Base-by-base conservation (phyloP, 495 filamentous ascomycete genomes). In the Aspergillus coremiiformis region DNA sequence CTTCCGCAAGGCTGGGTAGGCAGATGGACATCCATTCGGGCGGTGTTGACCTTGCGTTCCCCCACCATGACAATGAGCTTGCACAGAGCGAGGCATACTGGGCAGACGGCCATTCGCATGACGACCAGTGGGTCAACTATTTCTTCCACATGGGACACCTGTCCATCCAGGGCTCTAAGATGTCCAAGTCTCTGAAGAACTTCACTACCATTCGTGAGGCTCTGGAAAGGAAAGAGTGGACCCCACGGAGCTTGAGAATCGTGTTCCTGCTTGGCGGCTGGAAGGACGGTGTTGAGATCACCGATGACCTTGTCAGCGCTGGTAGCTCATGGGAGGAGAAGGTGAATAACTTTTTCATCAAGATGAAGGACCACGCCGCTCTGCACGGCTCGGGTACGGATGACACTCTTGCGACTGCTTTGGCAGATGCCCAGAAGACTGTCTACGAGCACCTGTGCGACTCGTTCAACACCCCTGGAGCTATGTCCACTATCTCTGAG, bases 121-220 rank as follows among this genome's bases (percentile, higher is more conserved):
- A 42, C 17, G 80, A 86, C 56, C 87, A 89, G 52, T 95, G 90
- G 90, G 85, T 95, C 32, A 95, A 92, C 60, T 96, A 98, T 69
- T 98, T 98, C 68, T 61, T 96, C 49, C 92, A 96, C 65, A 95
- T 94, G 86, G 92, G 92, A 6, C 92, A 98, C 65, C 71, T 97
- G 39, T 87, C 84, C 19, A 96, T 98, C 51, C 76, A 83, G 30
- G 92, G 93, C 0, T 85, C 82, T 5, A 98, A 98, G 65, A 98
- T 98, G 93, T 88, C 83, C 43, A 96, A 97, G 68, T 86, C 81
- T 5, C 65, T 97, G 51, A 97, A 98, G 74, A 98, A 96, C 69
- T 98, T 96, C 67, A 89, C 87, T n/a, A 95, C 93, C 0, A 95
- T 98, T 53, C 80, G 86, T 8, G 86, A 93, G 58, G 90, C 90